Percentiles rank a stretch among this genome's conserved stretches.
These are phyloP conservation scores for Saitozyma sp. DNA, from an alignment of 768 basidiomycete species.

Conservation along the genomic window DNA sequence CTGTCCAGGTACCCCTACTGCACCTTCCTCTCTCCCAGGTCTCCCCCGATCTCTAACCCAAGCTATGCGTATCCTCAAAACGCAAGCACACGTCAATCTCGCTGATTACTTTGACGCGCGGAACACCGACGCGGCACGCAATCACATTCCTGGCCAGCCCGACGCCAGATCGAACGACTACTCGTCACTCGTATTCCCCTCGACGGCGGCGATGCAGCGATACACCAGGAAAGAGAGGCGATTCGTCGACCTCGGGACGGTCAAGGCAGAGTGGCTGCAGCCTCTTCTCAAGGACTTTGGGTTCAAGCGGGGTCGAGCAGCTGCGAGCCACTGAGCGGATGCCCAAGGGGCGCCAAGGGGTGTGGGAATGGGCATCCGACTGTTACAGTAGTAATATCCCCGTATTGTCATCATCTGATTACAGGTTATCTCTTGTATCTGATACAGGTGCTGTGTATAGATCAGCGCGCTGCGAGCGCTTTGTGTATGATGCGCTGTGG, in stretches of 20 bases:
- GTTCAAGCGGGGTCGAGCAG: slow-evolving; percentile 8
- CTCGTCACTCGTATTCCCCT: slow-evolving; percentile 23
- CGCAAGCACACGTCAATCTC: slow-evolving; percentile 40
- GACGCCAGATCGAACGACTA: slow-evolving; percentile 6
- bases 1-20: neutral
- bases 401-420: no score
- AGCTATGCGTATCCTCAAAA: slow-evolving; percentile 26
- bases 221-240: slow-evolving; percentile 24
- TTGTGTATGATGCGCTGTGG: no score
- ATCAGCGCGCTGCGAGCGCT: no score
- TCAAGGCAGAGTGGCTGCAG: slow-evolving; percentile 40
- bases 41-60: slow-evolving; percentile 30
- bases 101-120: slow-evolving; percentile 41
- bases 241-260: slow-evolving; percentile 20
- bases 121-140: neutral
- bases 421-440: no score
- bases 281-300: slow-evolving; percentile 43
- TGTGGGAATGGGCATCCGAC: no score
- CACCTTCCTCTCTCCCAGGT: slow-evolving; percentile 9
- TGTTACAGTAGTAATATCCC: no score
- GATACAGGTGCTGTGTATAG: no score
- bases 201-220: slow-evolving; percentile 16
- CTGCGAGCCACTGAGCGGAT: neutral
- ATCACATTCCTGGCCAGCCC: neutral
- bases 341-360: no score